Evolutionary conservation across 2,329 filamentous ascomycete species (phyloP), one percentile per base, ranked within the genome.

Genomic region (Fusarium sacchari): DNA sequence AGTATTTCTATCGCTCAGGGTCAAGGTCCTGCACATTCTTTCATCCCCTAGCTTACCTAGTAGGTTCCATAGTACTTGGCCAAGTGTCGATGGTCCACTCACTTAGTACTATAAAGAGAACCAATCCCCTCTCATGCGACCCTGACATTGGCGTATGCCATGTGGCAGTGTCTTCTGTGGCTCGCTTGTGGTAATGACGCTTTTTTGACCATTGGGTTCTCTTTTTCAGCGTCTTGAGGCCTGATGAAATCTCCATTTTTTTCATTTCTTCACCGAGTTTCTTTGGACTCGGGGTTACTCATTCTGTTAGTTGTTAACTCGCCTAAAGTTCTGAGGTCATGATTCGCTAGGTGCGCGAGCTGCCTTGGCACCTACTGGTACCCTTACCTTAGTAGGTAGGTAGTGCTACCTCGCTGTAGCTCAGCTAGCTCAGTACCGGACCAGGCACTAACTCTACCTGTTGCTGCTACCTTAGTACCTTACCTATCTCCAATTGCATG

Each of bases 401-500:
- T n/a, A n/a, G 64, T 74, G 71, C 52, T 30, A 46, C n/a, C 37
- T 30, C 46, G 39, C 26, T 43, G 37, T 53, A 52, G 32, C 30
- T n/a, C 66, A 53, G 60, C 49, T 53, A 52, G 32, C 30, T n/a
- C 66, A 53, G 60, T 58, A 30, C 34, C 32, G 22, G 20, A 30
- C 36, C 36, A 18, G 24, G 52, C 37, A 56, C 55, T 32, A 65
- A 65, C 28, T 47, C 46, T 46, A 60, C 60, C 43, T 43, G n/a
- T n/a, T n/a, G n/a, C n/a, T n/a, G n/a, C n/a, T n/a, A n/a, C n/a
- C n/a, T n/a, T n/a, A n/a, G n/a, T n/a, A n/a, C n/a, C n/a, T n/a
- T n/a, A n/a, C n/a, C 42, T 42, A 43, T 67, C 62, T 44, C 32
- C 49, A 76, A 59, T 77, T 74, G 75, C 77, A 79, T 79, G 77